These are phyloP conservation scores for Phytophthora litchii DNA, from an alignment of 352 stramenopile genomes.

Conservation along the genomic window DNA sequence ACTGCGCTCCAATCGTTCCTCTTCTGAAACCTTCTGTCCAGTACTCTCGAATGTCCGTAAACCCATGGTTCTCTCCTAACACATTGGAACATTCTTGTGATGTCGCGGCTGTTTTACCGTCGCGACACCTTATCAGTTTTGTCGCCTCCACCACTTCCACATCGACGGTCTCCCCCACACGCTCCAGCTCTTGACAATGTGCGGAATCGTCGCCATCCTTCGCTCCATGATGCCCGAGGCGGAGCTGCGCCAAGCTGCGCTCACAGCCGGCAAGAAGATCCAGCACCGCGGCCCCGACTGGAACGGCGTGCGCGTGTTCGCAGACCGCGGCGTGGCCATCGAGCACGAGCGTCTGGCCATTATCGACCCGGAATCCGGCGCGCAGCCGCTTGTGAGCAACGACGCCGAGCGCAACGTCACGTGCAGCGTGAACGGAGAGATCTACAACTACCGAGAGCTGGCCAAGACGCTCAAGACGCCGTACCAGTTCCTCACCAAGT, in stretches of 20 bases:
- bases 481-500: slow-evolving; percentile 96
- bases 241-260: slow-evolving; percentile 94
- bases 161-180: slow-evolving; percentile 7
- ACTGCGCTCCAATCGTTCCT: too few relatives aligned
- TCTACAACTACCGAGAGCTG: slow-evolving; percentile 99
- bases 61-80: too few relatives aligned
- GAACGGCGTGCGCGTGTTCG: slow-evolving; percentile 90
- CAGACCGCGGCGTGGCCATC: slow-evolving; percentile 83
- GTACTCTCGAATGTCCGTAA: too few relatives aligned
- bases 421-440: slow-evolving; percentile 98
- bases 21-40: too few relatives aligned
- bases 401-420: slow-evolving; percentile 89
- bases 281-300: slow-evolving; percentile 98
- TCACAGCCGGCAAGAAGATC: slow-evolving; percentile 94
- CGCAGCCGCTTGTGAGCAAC: slow-evolving; percentile 90
- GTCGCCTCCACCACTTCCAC: slow-evolving; percentile 16
- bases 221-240: slow-evolving; percentile 92
- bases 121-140: too few relatives aligned
- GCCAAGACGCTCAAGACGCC: slow-evolving; percentile 80
- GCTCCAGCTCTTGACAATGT: slow-evolving; percentile 75
- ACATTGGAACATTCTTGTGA: too few relatives aligned
- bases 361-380: slow-evolving; percentile 97
- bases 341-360: slow-evolving; percentile 98
- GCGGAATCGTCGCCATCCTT: slow-evolving; percentile 99
- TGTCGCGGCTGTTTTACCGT: too few relatives aligned